Base-by-base conservation (phyloP, 1,284 basidiomycete genomes). In the Cryptococcus hybrid region DNA sequence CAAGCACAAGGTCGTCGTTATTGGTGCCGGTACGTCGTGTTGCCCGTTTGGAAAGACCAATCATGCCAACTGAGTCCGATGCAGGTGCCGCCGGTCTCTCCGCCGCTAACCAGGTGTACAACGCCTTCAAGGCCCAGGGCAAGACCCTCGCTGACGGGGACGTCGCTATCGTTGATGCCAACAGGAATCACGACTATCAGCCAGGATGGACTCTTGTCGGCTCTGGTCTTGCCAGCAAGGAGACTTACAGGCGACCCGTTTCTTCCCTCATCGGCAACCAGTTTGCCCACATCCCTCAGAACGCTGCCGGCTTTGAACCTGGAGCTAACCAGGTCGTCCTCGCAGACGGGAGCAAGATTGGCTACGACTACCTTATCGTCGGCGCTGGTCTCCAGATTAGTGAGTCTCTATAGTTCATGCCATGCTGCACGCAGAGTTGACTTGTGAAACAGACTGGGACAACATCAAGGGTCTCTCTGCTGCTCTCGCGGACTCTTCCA, bases 191-290 rank as follows among this genome's bases (percentile, higher is more conserved):
- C 68, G 75, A 77, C 67, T 71, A 66, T 63, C 72, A 92, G 84
- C 90, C 90, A 24, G 90, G 89, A 74, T 92, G 88, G 93, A 96
- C 94, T 2, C 84, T 97, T 30, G 93, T 94, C 44, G 94, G 92
- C 34, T 83, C 90, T 35, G 95, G 95, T 40, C 82, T 98, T 24
- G 78, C 78, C 46, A 58, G 73, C 59, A 85, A 87, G 68, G 75
- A 83, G 51, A 87, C 89, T 63, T 88, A 90, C 65, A 84, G 87
- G 56, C 83, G 84, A 35, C 85, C 85, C 4, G 82, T 96, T 51
- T 72, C 80, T 30, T 82, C 84, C 1, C 82, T 95, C 45, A 84
- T 95, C 55, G 88, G 91, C 0, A 73, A 80, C 7, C 84, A 92
- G 67, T 84, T 96, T 60, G 80, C 83, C 8, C 87, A 88, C 69